Conservation (phyloP, 1,284 basidiomycete species). For the Bjerkandera adusta region DNA sequence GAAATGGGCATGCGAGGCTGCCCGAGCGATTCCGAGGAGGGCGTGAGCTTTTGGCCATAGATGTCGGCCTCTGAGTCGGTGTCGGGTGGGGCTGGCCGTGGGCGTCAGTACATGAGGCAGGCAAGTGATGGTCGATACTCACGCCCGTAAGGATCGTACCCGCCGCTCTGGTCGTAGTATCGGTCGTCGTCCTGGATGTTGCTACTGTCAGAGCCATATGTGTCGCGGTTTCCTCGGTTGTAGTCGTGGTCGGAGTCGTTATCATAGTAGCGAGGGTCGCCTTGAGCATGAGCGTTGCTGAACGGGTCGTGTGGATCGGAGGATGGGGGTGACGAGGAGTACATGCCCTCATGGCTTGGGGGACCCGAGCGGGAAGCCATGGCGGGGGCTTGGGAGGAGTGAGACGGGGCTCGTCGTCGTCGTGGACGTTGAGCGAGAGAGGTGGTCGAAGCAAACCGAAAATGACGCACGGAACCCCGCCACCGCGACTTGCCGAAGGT, state of each 20-base stretch:
- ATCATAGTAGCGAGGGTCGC: slow-evolving; percentile 63
- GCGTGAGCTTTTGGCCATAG: slow-evolving; percentile 64
- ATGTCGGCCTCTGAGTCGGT: slow-evolving; percentile 76
- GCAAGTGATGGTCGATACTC: slow-evolving; percentile 20
- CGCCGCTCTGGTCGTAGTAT: slow-evolving; percentile 61
- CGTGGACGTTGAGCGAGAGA: slow-evolving; percentile 19
- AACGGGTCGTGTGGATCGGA: slow-evolving; percentile 53
- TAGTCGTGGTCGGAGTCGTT: slow-evolving; percentile 73
- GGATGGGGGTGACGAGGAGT: slow-evolving; percentile 32
- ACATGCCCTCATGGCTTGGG: slow-evolving; percentile 32
- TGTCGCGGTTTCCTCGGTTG: slow-evolving; percentile 55
- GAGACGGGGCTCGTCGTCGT: slow-evolving; percentile 13
- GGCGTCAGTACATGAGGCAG: slow-evolving; percentile 24
- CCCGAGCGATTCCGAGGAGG: slow-evolving; percentile 70
- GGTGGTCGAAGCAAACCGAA: slow-evolving; percentile 8
- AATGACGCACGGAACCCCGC: slow-evolving; percentile 16
- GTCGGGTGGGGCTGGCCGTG: slow-evolving; percentile 54
- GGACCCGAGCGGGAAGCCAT: slow-evolving; percentile 31
- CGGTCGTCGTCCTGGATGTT: slow-evolving; percentile 46
- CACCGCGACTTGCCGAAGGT: too few species aligned
- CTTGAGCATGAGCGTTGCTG: slow-evolving; percentile 37
- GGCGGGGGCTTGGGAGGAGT: slow-evolving; percentile 10
- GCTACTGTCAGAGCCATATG: slow-evolving; percentile 71
- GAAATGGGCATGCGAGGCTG: slow-evolving; percentile 56
- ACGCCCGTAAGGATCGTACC: slow-evolving; percentile 65